Conservation (phyloP, 2,329 filamentous ascomycete genomes). For the Colletotrichum sp. region DNA sequence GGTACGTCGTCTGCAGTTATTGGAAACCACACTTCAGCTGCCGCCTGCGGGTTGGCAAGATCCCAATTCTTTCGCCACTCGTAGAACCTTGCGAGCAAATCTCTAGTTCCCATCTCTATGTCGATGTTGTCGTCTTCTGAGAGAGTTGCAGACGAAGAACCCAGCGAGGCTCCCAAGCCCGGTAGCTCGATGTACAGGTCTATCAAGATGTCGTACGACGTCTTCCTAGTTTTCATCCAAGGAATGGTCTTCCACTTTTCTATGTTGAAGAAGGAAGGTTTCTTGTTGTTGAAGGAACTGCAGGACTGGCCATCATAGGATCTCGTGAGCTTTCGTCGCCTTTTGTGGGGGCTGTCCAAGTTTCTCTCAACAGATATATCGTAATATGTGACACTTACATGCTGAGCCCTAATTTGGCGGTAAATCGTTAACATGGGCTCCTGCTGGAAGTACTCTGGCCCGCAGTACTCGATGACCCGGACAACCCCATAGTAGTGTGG, state of each 20-base stretch:
- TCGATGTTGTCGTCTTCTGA: neutral
- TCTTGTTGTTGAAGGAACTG: neutral
- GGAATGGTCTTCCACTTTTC: slow-evolving; percentile 2
- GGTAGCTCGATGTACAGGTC: neutral
- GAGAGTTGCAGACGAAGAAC: neutral
- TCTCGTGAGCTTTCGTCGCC: neutral
- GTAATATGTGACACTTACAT: neutral
- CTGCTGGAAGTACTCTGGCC: slow-evolving; percentile 3
- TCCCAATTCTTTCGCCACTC: neutral
- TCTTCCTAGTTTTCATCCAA: neutral
- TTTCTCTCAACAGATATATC: neutral
- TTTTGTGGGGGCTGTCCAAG: neutral
- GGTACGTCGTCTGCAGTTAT: neutral
- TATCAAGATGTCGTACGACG: neutral
- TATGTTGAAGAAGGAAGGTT: neutral
- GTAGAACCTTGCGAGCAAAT: neutral
- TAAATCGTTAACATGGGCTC: slow-evolving; percentile 2
- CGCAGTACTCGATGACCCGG: neutral
- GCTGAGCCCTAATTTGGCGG: neutral
- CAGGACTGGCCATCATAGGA: neutral
- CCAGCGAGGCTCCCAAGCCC: neutral
- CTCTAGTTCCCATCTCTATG: neutral
- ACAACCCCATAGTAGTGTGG: slow-evolving; percentile 4
- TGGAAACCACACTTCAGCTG: neutral
- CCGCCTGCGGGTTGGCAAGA: neutral